These are phyloP conservation scores for Agaricus bisporus DNA, from an alignment of 768 basidiomycete species.

Conservation along the genomic window DNA sequence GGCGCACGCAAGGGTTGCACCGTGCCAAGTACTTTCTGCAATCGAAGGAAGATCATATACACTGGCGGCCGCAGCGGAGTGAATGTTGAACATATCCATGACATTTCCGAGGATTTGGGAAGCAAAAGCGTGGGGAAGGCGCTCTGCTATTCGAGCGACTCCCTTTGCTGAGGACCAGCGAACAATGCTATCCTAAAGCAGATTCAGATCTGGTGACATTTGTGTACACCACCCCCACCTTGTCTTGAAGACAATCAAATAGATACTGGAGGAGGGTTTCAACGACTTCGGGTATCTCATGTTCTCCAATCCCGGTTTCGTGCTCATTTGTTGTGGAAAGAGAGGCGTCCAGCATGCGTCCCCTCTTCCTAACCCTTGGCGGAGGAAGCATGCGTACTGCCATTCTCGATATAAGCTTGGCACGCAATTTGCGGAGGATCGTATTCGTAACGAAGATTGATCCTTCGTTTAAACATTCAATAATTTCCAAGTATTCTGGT, in stretches of 20 bases:
- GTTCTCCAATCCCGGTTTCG: constrained; percentile 21
- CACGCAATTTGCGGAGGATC: constrained; percentile 58
- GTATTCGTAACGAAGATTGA: constrained; percentile 47
- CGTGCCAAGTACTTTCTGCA: constrained; percentile 92
- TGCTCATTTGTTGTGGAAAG: constrained; percentile 2
- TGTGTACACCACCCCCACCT: constrained; percentile 34
- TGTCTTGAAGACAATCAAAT: constrained; percentile 73
- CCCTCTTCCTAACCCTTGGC: constrained; percentile 24
- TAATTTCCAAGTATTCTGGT: constrained; percentile 39
- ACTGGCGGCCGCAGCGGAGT: constrained; percentile 56
- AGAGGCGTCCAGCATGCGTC: constrained; percentile 20
- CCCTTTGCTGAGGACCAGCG: constrained; percentile 95
- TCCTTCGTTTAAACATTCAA: constrained; percentile 33
- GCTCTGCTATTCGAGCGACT: constrained; percentile 75
- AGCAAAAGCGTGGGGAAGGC: constrained; percentile 69
- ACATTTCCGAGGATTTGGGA: constrained; percentile 80
- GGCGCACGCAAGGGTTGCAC: constrained; percentile 85
- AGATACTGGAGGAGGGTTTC: constrained; percentile 71
- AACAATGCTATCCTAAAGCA: constrained; percentile 79
- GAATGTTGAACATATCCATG: constrained; percentile 70
- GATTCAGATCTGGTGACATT: neutral
- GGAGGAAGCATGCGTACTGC: constrained; percentile 52
- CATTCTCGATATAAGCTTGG: constrained; percentile 63
- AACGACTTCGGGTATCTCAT: constrained; percentile 73
- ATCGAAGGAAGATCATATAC: constrained; percentile 68